phyloP scores from a whole-genome alignment of 2,329 filamentous ascomycete genomes.

The Westerdykella ornata region DNA sequence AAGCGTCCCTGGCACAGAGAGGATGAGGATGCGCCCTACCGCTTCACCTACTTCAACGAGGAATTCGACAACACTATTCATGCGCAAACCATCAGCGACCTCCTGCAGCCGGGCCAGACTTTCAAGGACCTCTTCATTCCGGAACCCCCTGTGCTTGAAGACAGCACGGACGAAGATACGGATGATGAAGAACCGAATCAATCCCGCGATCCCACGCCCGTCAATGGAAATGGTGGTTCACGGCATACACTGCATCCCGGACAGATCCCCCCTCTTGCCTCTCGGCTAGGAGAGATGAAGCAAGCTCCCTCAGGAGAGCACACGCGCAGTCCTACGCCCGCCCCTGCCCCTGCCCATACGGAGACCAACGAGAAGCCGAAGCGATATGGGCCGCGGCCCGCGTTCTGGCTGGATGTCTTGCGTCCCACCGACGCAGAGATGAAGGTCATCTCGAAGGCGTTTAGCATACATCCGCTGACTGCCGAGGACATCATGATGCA shows the following conservation, averaged over 20 bases:
- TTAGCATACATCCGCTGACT: conserved; percentile 91
- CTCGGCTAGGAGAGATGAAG: conserved; percentile 27
- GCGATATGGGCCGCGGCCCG: conserved; percentile 68
- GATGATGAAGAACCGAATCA: conserved; percentile 43
- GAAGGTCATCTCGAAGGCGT: conserved; percentile 85
- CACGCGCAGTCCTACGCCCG: conserved; percentile 49
- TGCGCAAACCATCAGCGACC: conserved; percentile 87
- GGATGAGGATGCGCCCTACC: conserved; percentile 83
- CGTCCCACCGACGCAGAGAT: conserved; percentile 91
- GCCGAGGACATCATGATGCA: conserved; percentile 96
- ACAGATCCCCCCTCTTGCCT: neutral
- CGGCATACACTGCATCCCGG: no score
- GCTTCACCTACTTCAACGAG: conserved; percentile 98
- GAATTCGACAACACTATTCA: conserved; percentile 94
- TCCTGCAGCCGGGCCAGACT: conserved; percentile 74
- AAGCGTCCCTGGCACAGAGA: conserved; percentile 74
- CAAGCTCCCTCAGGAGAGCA: conserved; percentile 31
- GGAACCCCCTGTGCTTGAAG: conserved; percentile 61
- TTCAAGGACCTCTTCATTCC: conserved; percentile 89
- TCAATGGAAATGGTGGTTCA: conserved; percentile 24
- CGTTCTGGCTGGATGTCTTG: conserved; percentile 94
- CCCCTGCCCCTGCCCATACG: conserved; percentile 40
- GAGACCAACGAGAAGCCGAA: conserved; percentile 32
- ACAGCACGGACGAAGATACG: conserved; percentile 60
- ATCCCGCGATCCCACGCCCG: conserved; percentile 9